Percentiles rank a stretch among this genome's conserved stretches.
Conservation (phyloP, 257 asterid genomes). For the Solanum sejunctum region DNA sequence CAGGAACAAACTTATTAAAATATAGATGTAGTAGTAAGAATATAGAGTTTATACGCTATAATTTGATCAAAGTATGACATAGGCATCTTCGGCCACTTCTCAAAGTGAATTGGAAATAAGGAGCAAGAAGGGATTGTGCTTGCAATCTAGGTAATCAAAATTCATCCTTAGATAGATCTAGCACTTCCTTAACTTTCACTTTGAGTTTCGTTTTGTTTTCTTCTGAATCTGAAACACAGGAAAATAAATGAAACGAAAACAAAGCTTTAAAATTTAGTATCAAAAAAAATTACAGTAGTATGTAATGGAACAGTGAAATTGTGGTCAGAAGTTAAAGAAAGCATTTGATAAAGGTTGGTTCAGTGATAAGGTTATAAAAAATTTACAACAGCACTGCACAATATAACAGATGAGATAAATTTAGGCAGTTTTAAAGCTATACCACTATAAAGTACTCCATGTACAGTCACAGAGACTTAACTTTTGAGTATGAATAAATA, state of each 20-base stretch:
- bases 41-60: neutral
- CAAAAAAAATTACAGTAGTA: too few relatives aligned
- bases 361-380: neutral
- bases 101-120: neutral
- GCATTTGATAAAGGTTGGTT: neutral
- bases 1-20: neutral
- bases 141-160: neutral
- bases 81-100: neutral
- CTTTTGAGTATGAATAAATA: too few relatives aligned
- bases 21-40: neutral
- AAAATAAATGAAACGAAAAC: neutral
- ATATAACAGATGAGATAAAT: too few relatives aligned
- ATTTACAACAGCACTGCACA: too few relatives aligned
- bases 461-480: too few relatives aligned
- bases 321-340: conserved; percentile 3
- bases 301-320: neutral
- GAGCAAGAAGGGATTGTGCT: neutral
- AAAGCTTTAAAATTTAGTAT: too few relatives aligned
- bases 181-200: too few relatives aligned
- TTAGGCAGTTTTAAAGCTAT: too few relatives aligned
- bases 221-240: too few relatives aligned
- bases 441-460: too few relatives aligned
- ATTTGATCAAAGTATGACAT: neutral
- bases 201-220: too few relatives aligned
- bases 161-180: neutral